These are phyloP conservation scores for Chalciporus piperatus DNA, from an alignment of 768 basidiomycete genomes.

Conservation along the genomic window DNA sequence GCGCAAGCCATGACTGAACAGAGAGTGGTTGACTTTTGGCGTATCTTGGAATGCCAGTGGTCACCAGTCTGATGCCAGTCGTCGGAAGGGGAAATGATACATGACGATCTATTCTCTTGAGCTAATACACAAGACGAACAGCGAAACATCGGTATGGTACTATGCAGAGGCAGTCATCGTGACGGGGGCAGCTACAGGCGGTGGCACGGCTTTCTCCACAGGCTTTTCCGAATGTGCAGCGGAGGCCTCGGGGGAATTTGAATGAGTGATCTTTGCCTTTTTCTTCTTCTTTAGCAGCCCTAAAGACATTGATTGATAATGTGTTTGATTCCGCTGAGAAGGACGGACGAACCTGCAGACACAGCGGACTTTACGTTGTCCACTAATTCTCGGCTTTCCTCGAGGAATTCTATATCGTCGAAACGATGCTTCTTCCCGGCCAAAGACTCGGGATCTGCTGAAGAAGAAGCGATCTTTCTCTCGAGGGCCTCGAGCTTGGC, in stretches of 20 bases:
- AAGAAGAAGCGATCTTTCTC: slow-evolving; percentile 54
- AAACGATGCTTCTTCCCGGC: slow-evolving; percentile 84
- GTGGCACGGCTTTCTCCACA: neutral
- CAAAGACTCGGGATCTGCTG: slow-evolving; percentile 42
- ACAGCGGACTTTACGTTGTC: slow-evolving; percentile 93
- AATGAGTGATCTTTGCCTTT: slow-evolving; percentile 50
- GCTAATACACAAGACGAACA: neutral
- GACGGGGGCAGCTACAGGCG: slow-evolving; percentile 1
- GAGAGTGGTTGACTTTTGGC: too few relatives aligned
- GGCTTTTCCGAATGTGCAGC: slow-evolving; percentile 11
- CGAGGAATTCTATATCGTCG: slow-evolving; percentile 89
- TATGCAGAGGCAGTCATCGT: slow-evolving; percentile 19
- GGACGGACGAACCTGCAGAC: slow-evolving; percentile 56
- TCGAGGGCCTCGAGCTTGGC: slow-evolving; percentile 85
- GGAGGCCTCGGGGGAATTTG: slow-evolving; percentile 20
- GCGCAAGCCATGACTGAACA: too few relatives aligned
- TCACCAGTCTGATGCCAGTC: too few relatives aligned
- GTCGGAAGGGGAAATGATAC: too few relatives aligned
- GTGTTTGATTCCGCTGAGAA: neutral
- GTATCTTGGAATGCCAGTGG: too few relatives aligned
- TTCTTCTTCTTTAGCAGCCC: slow-evolving; percentile 75
- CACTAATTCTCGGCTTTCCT: slow-evolving; percentile 87
- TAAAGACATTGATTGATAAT: slow-evolving; percentile 26
- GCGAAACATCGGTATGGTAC: neutral
- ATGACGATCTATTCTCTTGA: neutral